Evolutionary conservation across 345 rosid species (phyloP).

Genomic region (Clausena lansium): DNA sequence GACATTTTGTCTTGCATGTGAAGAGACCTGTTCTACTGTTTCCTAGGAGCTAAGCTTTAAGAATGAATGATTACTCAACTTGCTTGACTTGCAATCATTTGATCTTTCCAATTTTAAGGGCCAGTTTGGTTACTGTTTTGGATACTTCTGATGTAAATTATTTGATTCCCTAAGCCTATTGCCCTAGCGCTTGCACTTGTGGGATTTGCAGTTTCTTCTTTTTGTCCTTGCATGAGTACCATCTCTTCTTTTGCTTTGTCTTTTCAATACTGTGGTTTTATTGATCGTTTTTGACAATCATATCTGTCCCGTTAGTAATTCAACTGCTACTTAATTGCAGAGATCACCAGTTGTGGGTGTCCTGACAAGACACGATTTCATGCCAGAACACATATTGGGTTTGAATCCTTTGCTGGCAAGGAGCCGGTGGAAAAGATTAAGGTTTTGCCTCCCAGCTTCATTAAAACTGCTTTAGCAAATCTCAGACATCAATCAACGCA

Average conservation of each 20-base stretch:
- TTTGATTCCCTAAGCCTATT: neutral
- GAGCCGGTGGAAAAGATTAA: conserved; percentile 76
- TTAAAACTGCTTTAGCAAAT: conserved; percentile 15
- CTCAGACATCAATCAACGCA: neutral
- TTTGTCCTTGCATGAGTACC: neutral
- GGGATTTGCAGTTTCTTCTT: neutral
- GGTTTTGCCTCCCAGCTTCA: conserved; percentile 44
- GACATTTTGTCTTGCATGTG: neutral
- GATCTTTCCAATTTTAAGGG: neutral
- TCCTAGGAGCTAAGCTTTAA: neutral
- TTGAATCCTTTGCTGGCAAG: conserved; percentile 55
- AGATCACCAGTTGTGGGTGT: conserved; percentile 79
- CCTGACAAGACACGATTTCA: conserved; percentile 91
- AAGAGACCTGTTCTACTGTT: neutral
- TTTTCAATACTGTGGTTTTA: no score
- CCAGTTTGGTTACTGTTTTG: neutral
- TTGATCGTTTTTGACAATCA: no score
- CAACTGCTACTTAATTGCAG: conserved; percentile 36
- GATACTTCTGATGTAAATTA: neutral
- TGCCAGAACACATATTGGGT: conserved; percentile 76
- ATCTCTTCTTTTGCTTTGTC: neutral
- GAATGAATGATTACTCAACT: neutral
- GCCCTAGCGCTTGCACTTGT: neutral
- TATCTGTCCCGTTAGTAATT: no score
- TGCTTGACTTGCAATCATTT: neutral